phyloP scores from a whole-genome alignment of 2,329 filamentous ascomycete species.

The Microsporum canis region DNA sequence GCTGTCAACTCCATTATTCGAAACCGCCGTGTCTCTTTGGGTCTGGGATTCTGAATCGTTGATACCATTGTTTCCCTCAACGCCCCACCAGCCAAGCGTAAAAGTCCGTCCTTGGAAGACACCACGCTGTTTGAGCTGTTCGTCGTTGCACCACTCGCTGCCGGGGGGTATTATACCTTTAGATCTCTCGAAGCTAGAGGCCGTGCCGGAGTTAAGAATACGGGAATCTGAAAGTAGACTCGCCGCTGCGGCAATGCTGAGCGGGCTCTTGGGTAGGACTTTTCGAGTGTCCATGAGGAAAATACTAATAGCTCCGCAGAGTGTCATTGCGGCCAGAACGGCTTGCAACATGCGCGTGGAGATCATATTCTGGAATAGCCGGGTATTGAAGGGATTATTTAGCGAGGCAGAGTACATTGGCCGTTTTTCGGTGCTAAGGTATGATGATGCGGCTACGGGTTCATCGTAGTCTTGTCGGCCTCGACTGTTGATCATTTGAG shows the following conservation, averaged over 20 bases:
- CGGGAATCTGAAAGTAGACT: constrained; percentile 12
- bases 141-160: constrained; percentile 5
- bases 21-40: too few relatives aligned
- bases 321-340: constrained; percentile 6
- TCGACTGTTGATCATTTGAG: not conserved
- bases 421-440: not conserved
- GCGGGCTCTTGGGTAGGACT: constrained; percentile 15
- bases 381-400: not conserved
- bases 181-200: too few relatives aligned
- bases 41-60: too few relatives aligned
- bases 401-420: not conserved
- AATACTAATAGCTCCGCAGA: constrained; percentile 3
- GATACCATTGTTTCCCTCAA: not conserved
- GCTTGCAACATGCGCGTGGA: constrained; percentile 8
- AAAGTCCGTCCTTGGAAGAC: constrained; percentile 9
- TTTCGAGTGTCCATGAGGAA: constrained; percentile 7
- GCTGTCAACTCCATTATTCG: too few relatives aligned
- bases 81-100: not conserved
- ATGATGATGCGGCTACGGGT: too few relatives aligned
- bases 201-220: constrained; percentile 3
- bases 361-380: not conserved
- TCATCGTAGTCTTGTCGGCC: not conserved
- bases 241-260: constrained; percentile 13
- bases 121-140: constrained; percentile 8
- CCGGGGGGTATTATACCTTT: constrained; percentile 8